Evolutionary conservation across 176 grass and related monocot genomes (phyloP), one percentile per base, ranked within the genome.

Genomic region (Bromus sterilis): DNA sequence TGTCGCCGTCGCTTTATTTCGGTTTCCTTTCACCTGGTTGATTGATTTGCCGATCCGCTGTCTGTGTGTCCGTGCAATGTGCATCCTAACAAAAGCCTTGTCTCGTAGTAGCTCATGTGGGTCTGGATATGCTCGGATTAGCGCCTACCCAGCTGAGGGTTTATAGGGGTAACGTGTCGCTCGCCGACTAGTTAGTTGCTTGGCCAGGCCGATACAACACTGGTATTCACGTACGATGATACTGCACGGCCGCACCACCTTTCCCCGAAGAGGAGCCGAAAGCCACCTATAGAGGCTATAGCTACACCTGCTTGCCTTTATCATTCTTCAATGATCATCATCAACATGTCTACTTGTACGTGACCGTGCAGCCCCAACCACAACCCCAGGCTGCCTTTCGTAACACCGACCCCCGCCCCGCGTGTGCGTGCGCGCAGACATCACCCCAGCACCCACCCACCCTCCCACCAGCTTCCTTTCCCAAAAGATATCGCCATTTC

Each of bases 321-420:
- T 1, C 3, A 11, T 89, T 85, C 63, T 82, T 78, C 72, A 15
- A 48, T 72, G 83, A 74, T n/a, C 83, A 89, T 82, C 56, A 89
- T 86, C 46, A 34, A 12, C 33, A 41, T 63, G 72, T 51, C 34
- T 82, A 85, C 71, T 58, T 73, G 87, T 78, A 89, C 87, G 74
- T 78, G 78, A 86, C 87, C 87, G 83, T 82, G 83, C 87, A 21
- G 78, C 83, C n/a, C 15, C 63, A 48, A 62, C 82, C 61, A 70
- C 61, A 70, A 53, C 66, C 44, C n/a, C n/a, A 26, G 8, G 29
- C 6, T n/a, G n/a, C 15, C 63, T 83, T 83, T 63, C 15, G 5
- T 3, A 65, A 67, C 70, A 68, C 37, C 79, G 18, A n/a, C 0
- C 0, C 18, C 46, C 5, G 1, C 14, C 44, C 5, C 44, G 51